phyloP scores from a whole-genome alignment of 495 filamentous ascomycete genomes.

The Platismatia glauca region DNA sequence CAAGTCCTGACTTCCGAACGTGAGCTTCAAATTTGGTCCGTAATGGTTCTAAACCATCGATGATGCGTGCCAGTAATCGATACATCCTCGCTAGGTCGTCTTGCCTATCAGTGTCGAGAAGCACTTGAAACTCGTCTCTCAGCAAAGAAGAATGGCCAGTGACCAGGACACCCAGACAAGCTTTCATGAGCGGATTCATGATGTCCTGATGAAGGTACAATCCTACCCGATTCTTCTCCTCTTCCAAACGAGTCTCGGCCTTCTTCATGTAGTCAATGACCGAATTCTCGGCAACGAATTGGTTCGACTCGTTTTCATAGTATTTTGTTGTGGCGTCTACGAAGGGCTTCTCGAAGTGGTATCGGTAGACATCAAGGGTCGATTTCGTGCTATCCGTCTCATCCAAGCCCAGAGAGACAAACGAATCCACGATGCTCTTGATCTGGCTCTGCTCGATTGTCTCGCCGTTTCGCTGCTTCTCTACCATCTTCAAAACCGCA shows the following conservation, averaged over 20 bases:
- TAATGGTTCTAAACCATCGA: slow-evolving; percentile 85
- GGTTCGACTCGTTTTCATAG: slow-evolving; percentile 85
- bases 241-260: slow-evolving; percentile 79
- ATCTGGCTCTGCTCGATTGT: slow-evolving; percentile 96
- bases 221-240: slow-evolving; percentile 90
- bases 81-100: slow-evolving; percentile 98
- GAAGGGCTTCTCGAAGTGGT: slow-evolving; percentile 87
- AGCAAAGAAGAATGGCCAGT: slow-evolving; percentile 73
- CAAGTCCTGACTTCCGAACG: slow-evolving; percentile 77
- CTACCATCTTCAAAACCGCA: slow-evolving; percentile 86
- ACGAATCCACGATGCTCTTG: slow-evolving; percentile 94
- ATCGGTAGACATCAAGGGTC: slow-evolving; percentile 88
- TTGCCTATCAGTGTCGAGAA: slow-evolving; percentile 91
- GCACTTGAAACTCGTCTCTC: slow-evolving; percentile 88
- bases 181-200: slow-evolving; percentile 68
- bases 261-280: slow-evolving; percentile 99
- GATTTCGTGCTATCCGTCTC: slow-evolving; percentile 88
- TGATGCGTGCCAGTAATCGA: slow-evolving; percentile 77
- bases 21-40: slow-evolving; percentile 85
- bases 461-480: slow-evolving; percentile 95
- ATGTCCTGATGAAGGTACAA: slow-evolving; percentile 91
- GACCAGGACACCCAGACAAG: slow-evolving; percentile 83
- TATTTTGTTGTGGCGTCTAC: slow-evolving; percentile 74
- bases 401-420: slow-evolving; percentile 90
- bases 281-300: slow-evolving; percentile 92